A percentile compares a stretch with the other conserved stretches of the same genome.
phyloP scores from a whole-genome alignment of 2,329 filamentous ascomycete species.

The Xylariaceae sp. region DNA sequence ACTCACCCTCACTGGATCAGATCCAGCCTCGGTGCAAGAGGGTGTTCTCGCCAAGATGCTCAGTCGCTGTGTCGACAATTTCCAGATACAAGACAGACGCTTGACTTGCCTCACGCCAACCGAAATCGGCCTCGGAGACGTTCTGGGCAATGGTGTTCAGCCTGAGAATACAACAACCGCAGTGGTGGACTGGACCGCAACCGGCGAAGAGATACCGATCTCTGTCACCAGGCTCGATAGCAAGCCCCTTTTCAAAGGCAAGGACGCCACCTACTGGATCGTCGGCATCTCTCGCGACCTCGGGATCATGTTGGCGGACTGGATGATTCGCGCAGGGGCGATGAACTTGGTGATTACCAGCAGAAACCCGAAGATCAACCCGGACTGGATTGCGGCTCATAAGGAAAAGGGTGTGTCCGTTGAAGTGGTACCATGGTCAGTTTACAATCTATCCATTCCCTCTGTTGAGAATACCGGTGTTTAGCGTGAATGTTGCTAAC shows the following conservation, averaged over 20 bases:
- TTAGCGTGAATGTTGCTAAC: too few species aligned
- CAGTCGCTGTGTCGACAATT: too few species aligned
- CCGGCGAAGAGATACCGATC: neutral
- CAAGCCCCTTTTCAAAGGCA: conserved; percentile 8
- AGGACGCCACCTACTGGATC: conserved; percentile 21
- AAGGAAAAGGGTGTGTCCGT: conserved; percentile 5
- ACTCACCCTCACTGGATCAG: too few species aligned
- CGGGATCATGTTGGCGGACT: conserved; percentile 17
- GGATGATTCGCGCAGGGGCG: conserved; percentile 22
- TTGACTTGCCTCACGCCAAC: too few species aligned
- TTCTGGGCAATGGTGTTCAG: too few species aligned
- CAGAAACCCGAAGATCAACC: conserved; percentile 11
- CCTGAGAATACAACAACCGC: too few species aligned
- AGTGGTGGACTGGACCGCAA: conserved; percentile 1
- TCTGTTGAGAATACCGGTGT: too few species aligned
- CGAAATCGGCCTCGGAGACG: too few species aligned
- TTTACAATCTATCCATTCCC: neutral
- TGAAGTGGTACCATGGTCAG: conserved; percentile 9
- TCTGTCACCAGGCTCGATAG: conserved; percentile 2
- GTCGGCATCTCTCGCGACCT: conserved; percentile 16
- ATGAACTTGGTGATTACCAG: conserved; percentile 17
- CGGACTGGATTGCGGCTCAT: conserved; percentile 9
- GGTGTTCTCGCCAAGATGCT: too few species aligned
- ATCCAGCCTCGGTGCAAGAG: too few species aligned
- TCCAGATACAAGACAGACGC: too few species aligned